Conservation (phyloP, 116 monocot genomes). For the Papilionanthe hybrid region DNA sequence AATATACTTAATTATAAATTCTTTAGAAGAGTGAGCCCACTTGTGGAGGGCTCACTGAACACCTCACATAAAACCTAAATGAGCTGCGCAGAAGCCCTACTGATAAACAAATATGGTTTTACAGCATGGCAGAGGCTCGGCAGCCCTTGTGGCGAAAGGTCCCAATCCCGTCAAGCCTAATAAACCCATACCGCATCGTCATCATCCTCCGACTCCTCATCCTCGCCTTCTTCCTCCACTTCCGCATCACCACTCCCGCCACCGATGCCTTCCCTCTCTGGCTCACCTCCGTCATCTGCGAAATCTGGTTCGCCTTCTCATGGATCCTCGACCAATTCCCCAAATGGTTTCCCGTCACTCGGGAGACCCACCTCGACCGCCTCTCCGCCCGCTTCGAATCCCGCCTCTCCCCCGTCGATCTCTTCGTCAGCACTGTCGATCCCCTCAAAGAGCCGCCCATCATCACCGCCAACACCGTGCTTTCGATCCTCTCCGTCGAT, state of each 20-base stretch:
- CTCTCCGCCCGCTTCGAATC: conserved; percentile 68
- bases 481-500: conserved; percentile 77
- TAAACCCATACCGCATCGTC: conserved; percentile 92
- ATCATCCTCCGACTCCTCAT: conserved; percentile 77
- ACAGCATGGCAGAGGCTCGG: conserved; percentile 59
- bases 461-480: conserved; percentile 88
- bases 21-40: too few species aligned
- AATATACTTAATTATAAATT: too few species aligned
- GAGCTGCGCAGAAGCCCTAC: too few species aligned
- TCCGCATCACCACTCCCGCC: conserved; percentile 73
- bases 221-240: conserved; percentile 82
- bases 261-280: conserved; percentile 74
- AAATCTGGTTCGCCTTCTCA: conserved; percentile 93
- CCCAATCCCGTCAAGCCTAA: conserved; percentile 68
- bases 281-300: conserved; percentile 89
- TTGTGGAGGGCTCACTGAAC: too few species aligned
- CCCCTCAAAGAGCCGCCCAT: conserved; percentile 96
- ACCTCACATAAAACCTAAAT: too few species aligned
- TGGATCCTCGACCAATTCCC: conserved; percentile 99
- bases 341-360: conserved; percentile 82
- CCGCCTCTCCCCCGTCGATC: conserved; percentile 57
- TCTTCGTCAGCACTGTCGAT: conserved; percentile 90
- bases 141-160: conserved; percentile 87
- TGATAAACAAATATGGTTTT: too few species aligned
- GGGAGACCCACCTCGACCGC: conserved; percentile 90